phyloP scores from a whole-genome alignment of 1,284 basidiomycete genomes.

The Pyrrhoderma lamaoense region DNA sequence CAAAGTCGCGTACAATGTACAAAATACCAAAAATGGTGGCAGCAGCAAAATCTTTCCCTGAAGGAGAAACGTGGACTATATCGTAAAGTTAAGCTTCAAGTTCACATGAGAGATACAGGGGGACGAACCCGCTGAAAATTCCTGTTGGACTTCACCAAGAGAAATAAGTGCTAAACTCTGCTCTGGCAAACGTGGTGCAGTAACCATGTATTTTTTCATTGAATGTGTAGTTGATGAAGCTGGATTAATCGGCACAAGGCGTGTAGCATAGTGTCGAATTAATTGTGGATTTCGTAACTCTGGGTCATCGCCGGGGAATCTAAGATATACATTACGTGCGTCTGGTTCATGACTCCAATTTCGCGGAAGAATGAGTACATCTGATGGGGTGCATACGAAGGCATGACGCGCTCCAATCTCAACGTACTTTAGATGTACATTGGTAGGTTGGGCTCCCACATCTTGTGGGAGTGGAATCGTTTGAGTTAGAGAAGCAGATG shows the following conservation, averaged over 20 bases:
- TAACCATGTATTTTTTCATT: slow-evolving; percentile 9
- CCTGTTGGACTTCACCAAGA: neutral
- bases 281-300: slow-evolving; percentile 10
- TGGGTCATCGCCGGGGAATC: slow-evolving; percentile 11
- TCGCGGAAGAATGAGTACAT: slow-evolving; percentile 45
- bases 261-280: slow-evolving; percentile 7
- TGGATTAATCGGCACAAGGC: neutral
- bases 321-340: neutral
- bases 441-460: slow-evolving; percentile 11
- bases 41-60: slow-evolving; percentile 46
- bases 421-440: slow-evolving; percentile 49
- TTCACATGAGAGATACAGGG: neutral
- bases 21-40: slow-evolving; percentile 38
- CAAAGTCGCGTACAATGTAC: slow-evolving; percentile 48
- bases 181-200: slow-evolving; percentile 7
- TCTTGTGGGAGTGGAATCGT: slow-evolving; percentile 31
- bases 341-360: neutral
- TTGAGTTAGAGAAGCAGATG: slow-evolving; percentile 38
- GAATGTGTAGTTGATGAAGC: neutral
- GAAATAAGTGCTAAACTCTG: slow-evolving; percentile 9
- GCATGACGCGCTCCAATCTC: slow-evolving; percentile 54
- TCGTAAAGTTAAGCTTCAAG: neutral
- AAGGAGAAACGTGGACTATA: slow-evolving; percentile 53
- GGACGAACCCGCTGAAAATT: slow-evolving; percentile 13
- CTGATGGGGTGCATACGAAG: slow-evolving; percentile 46